phyloP scores from a whole-genome alignment of 2,329 filamentous ascomycete genomes.

The Parastagonospora avenae region DNA sequence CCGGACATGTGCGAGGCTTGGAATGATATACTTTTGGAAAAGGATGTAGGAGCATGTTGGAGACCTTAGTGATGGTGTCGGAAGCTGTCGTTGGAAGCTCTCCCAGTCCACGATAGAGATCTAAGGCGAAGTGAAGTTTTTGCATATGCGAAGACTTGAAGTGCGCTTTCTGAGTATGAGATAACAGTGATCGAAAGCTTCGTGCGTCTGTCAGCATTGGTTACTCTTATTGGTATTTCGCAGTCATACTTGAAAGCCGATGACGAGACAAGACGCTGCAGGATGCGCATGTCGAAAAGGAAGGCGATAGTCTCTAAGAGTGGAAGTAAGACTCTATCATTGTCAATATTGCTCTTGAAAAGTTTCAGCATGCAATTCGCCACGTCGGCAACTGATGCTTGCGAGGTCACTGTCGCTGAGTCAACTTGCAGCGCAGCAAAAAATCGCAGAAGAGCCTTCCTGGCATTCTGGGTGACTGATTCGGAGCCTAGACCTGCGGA shows the following conservation, averaged over 20 bases:
- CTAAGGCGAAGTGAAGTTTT: constrained; percentile 79
- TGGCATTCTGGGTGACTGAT: constrained; percentile 71
- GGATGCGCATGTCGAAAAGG: constrained; percentile 58
- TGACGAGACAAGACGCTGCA: constrained; percentile 45
- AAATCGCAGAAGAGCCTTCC: constrained; percentile 64
- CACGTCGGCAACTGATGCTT: constrained; percentile 32
- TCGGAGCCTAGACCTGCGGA: constrained; percentile 81
- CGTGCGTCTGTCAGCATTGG: background rate
- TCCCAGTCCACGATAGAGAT: constrained; percentile 76
- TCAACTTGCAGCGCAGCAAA: constrained; percentile 34
- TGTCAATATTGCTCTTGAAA: constrained; percentile 39
- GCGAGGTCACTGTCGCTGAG: background rate
- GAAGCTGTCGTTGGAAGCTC: constrained; percentile 55
- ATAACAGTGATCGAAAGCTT: constrained; percentile 66
- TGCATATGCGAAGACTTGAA: constrained; percentile 83
- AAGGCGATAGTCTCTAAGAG: constrained; percentile 79
- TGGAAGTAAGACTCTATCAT: constrained; percentile 76
- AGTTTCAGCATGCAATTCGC: constrained; percentile 33
- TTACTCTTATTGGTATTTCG: background rate
- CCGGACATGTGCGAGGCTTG: background rate
- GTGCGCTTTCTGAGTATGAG: constrained; percentile 75
- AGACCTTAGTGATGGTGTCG: constrained; percentile 70
- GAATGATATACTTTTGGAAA: constrained; percentile 69
- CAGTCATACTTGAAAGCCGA: constrained; percentile 59
- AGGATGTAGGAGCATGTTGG: constrained; percentile 76